Percentiles rank a stretch among this genome's conserved stretches.
phyloP scores from a whole-genome alignment of 1,139 yeast genomes.

The Wickerhamomyces sp. region DNA sequence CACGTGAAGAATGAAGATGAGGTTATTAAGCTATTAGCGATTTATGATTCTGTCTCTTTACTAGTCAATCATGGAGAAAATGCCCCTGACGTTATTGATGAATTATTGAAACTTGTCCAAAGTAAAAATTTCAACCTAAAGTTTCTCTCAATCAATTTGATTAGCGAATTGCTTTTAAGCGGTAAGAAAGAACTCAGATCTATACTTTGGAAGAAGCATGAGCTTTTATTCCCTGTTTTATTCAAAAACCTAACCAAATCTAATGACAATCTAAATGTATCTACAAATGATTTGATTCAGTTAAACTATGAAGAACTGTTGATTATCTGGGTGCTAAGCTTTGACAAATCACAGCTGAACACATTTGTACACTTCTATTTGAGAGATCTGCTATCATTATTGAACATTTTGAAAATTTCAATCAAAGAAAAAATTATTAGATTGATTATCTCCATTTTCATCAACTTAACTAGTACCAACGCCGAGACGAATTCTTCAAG shows the following conservation, averaged over 20 bases:
- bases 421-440: conserved; percentile 91
- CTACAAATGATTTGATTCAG: conserved; percentile 53
- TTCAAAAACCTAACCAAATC: conserved; percentile 35
- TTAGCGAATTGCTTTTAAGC: conserved; percentile 55
- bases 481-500: conserved; percentile 26
- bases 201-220: conserved; percentile 51
- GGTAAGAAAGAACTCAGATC: conserved; percentile 49
- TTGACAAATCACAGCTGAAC: conserved; percentile 52
- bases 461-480: conserved; percentile 45
- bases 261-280: conserved; percentile 28
- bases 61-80: conserved; percentile 25
- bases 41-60: conserved; percentile 31
- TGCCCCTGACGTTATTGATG: conserved; percentile 3
- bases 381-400: conserved; percentile 43
- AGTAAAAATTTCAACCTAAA: conserved; percentile 49
- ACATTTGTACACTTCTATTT: conserved; percentile 42
- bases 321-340: conserved; percentile 81
- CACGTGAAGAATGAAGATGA: conserved; percentile 45
- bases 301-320: conserved; percentile 77
- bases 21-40: conserved; percentile 41
- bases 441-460: conserved; percentile 68
- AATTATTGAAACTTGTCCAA: conserved; percentile 22
- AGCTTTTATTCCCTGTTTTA: conserved; percentile 53
- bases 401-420: conserved; percentile 70
- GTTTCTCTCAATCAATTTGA: conserved; percentile 63